Percentiles rank a stretch among this genome's conserved stretches.
phyloP scores from a whole-genome alignment of 2,329 filamentous ascomycete species.

The Penicillium rolfsii region DNA sequence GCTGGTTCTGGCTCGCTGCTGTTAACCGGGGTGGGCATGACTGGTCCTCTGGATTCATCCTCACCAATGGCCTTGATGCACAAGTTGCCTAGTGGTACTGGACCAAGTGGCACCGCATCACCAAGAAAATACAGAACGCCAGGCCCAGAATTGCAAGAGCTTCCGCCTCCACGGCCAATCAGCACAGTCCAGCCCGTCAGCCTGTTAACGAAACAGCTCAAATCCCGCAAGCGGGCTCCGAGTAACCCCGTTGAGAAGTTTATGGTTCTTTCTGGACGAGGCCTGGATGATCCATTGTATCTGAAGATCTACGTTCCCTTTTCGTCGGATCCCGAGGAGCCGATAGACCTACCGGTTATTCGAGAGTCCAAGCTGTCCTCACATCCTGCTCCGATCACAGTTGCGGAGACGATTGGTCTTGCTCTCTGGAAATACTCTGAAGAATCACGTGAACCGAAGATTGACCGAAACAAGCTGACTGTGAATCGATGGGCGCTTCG shows the following conservation, averaged over 20 bases:
- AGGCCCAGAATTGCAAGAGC: slow-evolving; percentile 57
- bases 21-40: slow-evolving; percentile 55
- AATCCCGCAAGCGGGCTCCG: slow-evolving; percentile 59
- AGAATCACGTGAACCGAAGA: slow-evolving; percentile 58
- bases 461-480: slow-evolving; percentile 57
- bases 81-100: slow-evolving; percentile 40
- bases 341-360: slow-evolving; percentile 61
- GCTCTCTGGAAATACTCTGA: slow-evolving; percentile 65
- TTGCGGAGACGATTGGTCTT: slow-evolving; percentile 66
- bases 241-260: slow-evolving; percentile 66
- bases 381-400: slow-evolving; percentile 54
- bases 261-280: slow-evolving; percentile 62
- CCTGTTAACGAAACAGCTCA: slow-evolving; percentile 61
- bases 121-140: slow-evolving; percentile 56
- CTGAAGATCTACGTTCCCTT: slow-evolving; percentile 67
- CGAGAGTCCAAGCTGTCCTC: slow-evolving; percentile 59
- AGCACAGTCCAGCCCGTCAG: slow-evolving; percentile 62
- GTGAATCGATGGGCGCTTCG: slow-evolving; percentile 67
- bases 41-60: slow-evolving; percentile 53
- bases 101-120: slow-evolving; percentile 45
- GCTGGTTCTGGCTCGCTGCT: slow-evolving; percentile 59
- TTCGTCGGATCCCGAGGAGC: slow-evolving; percentile 58
- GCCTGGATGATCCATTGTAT: slow-evolving; percentile 63
- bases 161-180: slow-evolving; percentile 65
- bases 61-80: slow-evolving; percentile 52